Conservation (phyloP, 2,329 filamentous ascomycete genomes). For the Fusarium tanahbumbuense region DNA sequence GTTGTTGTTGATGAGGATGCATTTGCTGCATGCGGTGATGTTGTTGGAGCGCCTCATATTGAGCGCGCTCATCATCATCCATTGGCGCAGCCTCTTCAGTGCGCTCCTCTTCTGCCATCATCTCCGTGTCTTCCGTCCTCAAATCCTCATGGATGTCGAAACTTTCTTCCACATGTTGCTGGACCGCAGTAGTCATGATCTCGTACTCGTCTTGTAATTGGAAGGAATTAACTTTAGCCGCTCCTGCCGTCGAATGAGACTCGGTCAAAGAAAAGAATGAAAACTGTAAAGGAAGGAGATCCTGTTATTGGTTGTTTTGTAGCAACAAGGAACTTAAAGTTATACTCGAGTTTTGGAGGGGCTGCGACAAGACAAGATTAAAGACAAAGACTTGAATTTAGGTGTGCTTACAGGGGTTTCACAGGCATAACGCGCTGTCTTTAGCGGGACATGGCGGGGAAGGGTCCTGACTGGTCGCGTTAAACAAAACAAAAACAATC, state of each 20-base stretch:
- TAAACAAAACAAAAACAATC: slow-evolving; percentile 53
- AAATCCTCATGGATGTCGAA: slow-evolving; percentile 65
- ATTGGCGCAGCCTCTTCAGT: slow-evolving; percentile 42
- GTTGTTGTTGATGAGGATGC: slow-evolving; percentile 28
- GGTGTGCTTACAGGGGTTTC: slow-evolving; percentile 41
- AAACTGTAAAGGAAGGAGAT: slow-evolving; percentile 8
- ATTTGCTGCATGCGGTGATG: slow-evolving; percentile 32
- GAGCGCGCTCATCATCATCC: slow-evolving; percentile 43
- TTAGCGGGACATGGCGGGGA: slow-evolving; percentile 45
- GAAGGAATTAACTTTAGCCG: not conserved
- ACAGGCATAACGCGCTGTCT: slow-evolving; percentile 33
- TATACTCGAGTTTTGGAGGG: slow-evolving; percentile 39
- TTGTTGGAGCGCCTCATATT: slow-evolving; percentile 38
- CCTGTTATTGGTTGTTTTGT: slow-evolving; percentile 5
- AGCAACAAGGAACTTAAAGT: slow-evolving; percentile 11
- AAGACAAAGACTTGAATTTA: slow-evolving; percentile 9
- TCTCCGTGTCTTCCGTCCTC: slow-evolving; percentile 62
- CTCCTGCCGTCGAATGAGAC: not conserved
- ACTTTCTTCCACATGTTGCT: slow-evolving; percentile 50
- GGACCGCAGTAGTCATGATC: slow-evolving; percentile 41
- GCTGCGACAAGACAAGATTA: slow-evolving; percentile 26
- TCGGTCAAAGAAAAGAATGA: slow-evolving; percentile 1
- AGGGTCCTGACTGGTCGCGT: slow-evolving; percentile 40
- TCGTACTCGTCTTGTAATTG: slow-evolving; percentile 15
- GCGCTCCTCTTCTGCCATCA: slow-evolving; percentile 59